Evolutionary conservation across 495 filamentous ascomycete species (phyloP), one percentile per base, ranked within the genome.

Genomic region (Saxophila tyrrhenica): DNA sequence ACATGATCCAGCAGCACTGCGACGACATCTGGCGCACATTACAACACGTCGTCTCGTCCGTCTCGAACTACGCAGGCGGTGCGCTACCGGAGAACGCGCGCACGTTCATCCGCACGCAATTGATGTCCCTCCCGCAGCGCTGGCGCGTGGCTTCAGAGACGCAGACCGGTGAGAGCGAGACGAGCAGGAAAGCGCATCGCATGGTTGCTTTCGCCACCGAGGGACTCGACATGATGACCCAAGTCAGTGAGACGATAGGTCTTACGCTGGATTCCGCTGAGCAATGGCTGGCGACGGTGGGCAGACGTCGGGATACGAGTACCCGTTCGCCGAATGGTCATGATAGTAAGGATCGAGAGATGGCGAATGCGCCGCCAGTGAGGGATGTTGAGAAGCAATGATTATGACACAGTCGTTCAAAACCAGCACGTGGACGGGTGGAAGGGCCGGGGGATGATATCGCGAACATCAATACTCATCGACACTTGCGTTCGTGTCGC

Each of bases 231-330:
- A 91, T 94, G 78, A 85, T 95, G 76, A 73, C 77, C 0, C 85
- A 94, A 64, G 87, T 97, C 41, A 86, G 78, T 22, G 79, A 78
- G 0, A 82, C 91, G 0, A 78, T 95, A 22, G 83, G 88, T 60
- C 79, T 83, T n/a, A 94, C 90, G 2, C 79, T 95, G 25, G 75
- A 81, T 35, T 87, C 82, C 62, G 91, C 91, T 3, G 89, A 95
- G 66, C 78, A 81, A 62, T 95, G 91, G 91, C 84, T 86, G 56
- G 81, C 85, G 39, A 74, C 81, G 17, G 69, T 94, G 29, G 85
- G 86, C 17, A 77, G 75, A 59, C 75, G 78, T 2, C 20, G 29
- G 29, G 39, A 43, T 35, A 35, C 29, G 5, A 35, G 7, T 5
- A 35, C 29, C 7, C 29, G 29, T 7, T 35, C 29, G 7, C 13